A percentile compares a stretch with the other conserved stretches of the same genome.
phyloP scores from a whole-genome alignment of 345 rosid species.

The Sisymbrium altissimum region DNA sequence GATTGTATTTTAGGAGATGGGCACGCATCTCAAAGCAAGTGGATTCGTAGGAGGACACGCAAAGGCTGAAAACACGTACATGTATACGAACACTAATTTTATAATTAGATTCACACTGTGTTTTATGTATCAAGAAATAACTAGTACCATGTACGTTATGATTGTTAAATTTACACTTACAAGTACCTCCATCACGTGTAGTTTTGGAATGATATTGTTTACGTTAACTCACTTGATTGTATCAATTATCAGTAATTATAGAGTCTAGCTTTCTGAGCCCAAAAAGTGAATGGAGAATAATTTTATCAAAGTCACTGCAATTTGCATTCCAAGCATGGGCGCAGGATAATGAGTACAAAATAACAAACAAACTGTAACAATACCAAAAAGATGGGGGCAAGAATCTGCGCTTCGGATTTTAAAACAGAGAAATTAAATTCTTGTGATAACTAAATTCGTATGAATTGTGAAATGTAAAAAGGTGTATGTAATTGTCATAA shows the following conservation, averaged over 20 bases:
- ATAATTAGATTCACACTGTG: background rate
- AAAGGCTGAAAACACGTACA: background rate
- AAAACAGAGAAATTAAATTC: background rate
- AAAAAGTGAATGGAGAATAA: conserved; percentile 6
- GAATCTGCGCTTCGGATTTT: background rate
- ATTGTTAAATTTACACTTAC: conserved; percentile 2
- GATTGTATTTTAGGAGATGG: conserved; percentile 23
- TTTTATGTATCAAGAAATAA: background rate
- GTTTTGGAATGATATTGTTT: background rate
- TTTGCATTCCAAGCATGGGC: conserved; percentile 27
- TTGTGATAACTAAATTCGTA: background rate
- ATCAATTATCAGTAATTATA: background rate
- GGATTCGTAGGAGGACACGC: conserved; percentile 15
- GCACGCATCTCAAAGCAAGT: conserved; percentile 32
- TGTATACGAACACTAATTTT: background rate
- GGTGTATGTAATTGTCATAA: conserved; percentile 18
- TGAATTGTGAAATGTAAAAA: background rate
- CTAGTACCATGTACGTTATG: background rate
- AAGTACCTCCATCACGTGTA: background rate
- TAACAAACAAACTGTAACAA: background rate
- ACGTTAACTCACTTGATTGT: background rate
- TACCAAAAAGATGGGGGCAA: background rate
- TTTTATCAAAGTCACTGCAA: conserved; percentile 3
- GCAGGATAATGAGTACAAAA: conserved; percentile 11
- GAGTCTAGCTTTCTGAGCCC: conserved; percentile 1